Percentiles rank a stretch among this genome's conserved stretches.
phyloP scores from a whole-genome alignment of 805 yeast species.

The Hermanozyma aechmeae region DNA sequence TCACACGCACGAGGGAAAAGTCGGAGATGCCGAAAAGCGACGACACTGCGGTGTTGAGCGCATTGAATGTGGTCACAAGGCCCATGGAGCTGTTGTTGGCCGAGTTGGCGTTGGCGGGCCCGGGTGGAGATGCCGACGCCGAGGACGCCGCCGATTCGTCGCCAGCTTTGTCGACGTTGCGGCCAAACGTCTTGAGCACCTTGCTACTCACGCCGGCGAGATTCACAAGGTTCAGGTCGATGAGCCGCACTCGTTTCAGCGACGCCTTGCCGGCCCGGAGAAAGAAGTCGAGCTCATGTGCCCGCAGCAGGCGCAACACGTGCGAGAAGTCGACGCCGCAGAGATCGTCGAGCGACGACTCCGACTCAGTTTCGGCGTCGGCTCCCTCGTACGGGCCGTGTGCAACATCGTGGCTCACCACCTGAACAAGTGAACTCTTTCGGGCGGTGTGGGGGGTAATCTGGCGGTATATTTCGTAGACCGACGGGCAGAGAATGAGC shows the following conservation, averaged over 20 bases:
- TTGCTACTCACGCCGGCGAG: slow-evolving; percentile 25
- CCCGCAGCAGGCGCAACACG: too few species aligned
- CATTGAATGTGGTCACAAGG: slow-evolving; percentile 25
- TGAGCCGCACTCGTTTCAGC: slow-evolving; percentile 24
- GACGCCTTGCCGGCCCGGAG: slow-evolving; percentile 4
- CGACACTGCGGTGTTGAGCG: slow-evolving; percentile 38
- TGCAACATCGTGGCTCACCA: too few species aligned
- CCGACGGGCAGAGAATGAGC: slow-evolving; percentile 36
- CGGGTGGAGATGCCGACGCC: too few species aligned
- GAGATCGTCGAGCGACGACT: too few species aligned
- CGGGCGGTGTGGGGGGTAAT: slow-evolving; percentile 26
- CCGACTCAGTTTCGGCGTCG: too few species aligned
- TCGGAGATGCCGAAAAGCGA: slow-evolving; percentile 31
- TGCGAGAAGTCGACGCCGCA: too few species aligned
- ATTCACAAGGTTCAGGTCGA: slow-evolving; percentile 31
- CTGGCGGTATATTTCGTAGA: slow-evolving; percentile 34
- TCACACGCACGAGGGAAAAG: slow-evolving; percentile 41
- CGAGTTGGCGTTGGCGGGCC: background rate
- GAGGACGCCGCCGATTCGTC: slow-evolving; percentile 1
- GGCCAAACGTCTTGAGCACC: slow-evolving; percentile 26
- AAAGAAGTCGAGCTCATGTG: too few species aligned
- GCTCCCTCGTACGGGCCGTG: too few species aligned
- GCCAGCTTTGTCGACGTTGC: slow-evolving; percentile 7
- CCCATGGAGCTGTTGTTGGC: background rate
- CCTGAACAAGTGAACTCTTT: slow-evolving; percentile 2